Evolutionary conservation across 2,329 filamentous ascomycete species (phyloP), one percentile per base, ranked within the genome.

Genomic region (Aspergillus tubingensis): DNA sequence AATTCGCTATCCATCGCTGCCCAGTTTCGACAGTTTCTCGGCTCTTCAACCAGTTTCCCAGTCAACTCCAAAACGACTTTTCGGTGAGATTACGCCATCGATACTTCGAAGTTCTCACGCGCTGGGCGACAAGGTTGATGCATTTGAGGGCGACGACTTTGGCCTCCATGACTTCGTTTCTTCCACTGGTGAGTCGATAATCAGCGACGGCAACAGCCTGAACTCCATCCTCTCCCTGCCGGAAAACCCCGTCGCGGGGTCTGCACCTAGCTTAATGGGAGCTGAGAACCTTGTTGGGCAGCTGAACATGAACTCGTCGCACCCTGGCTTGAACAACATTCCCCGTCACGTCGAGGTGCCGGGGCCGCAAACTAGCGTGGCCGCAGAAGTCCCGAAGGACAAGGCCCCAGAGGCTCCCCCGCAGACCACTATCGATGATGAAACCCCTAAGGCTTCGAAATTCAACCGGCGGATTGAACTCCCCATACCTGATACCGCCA

Each of bases 1-100:
- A 23, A 70, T 81, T 44, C 69, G 57, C 11, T 81, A 81, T 63
- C 79, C 79, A 30, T 76, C 72, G n/a, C 72, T 81, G 21, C 78
- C 79, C 1, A 67, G 72, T 25, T 68, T 77, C 15, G 72, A 75
- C 47, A 77, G 74, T 55, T 74, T 77, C 38, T 63, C 71, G 47
- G 67, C 72, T 17, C 59, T 65, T 11, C 70, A 70, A 38, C 63
- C 67, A 11, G 55, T 64, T 51, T 63, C 68, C 36, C 67, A 71
- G 30, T 62, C 66, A 36, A 67, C 73, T 50, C 68, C 72, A n/a
- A 66, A 75, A 61, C 83, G 82, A 53, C 76, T 88, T 5, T 88
- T 88, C 68, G 86, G 86, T 11, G 86, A 88, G 69, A 85, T 88
- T 63, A 82, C 82, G 10, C 74, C 80, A 27, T 85, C 85, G 19